These are phyloP conservation scores for Talaromyces wortmannii DNA, from an alignment of 495 filamentous ascomycete species.

Conservation along the genomic window DNA sequence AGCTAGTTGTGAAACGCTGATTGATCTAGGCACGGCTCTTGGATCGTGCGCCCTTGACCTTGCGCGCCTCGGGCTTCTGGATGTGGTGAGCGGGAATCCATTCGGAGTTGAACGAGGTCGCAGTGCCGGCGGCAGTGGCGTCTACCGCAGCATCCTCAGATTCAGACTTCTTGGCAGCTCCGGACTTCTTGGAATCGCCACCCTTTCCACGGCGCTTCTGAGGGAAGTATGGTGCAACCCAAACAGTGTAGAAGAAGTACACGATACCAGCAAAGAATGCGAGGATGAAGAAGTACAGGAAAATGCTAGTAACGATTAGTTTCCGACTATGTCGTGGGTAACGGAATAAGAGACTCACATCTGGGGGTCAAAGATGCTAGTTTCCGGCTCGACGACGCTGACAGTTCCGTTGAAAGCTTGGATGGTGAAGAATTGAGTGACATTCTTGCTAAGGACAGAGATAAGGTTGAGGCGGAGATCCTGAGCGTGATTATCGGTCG, in stretches of 20 bases:
- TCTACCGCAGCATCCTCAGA: constrained; percentile 57
- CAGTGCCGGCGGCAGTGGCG: constrained; percentile 58
- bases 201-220: constrained; percentile 73
- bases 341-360: constrained; percentile 54
- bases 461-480: constrained; percentile 75
- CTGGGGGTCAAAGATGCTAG: constrained; percentile 90
- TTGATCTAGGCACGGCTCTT: constrained; percentile 40
- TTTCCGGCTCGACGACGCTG: constrained; percentile 84
- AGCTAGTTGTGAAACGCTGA: not conserved
- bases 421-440: constrained; percentile 65
- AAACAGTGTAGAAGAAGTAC: constrained; percentile 98
- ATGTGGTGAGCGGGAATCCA: constrained; percentile 94
- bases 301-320: constrained; percentile 59
- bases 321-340: constrained; percentile 1
- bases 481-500: constrained; percentile 88
- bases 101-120: constrained; percentile 83
- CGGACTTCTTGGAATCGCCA: constrained; percentile 50
- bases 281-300: constrained; percentile 91
- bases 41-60: constrained; percentile 64
- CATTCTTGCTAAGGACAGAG: constrained; percentile 59
- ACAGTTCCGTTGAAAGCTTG: constrained; percentile 83
- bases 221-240: constrained; percentile 93
- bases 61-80: constrained; percentile 73
- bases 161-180: constrained; percentile 58
- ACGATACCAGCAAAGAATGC: constrained; percentile 67